These are phyloP conservation scores for Russula vinacea DNA, from an alignment of 768 basidiomycete species.

Conservation along the genomic window DNA sequence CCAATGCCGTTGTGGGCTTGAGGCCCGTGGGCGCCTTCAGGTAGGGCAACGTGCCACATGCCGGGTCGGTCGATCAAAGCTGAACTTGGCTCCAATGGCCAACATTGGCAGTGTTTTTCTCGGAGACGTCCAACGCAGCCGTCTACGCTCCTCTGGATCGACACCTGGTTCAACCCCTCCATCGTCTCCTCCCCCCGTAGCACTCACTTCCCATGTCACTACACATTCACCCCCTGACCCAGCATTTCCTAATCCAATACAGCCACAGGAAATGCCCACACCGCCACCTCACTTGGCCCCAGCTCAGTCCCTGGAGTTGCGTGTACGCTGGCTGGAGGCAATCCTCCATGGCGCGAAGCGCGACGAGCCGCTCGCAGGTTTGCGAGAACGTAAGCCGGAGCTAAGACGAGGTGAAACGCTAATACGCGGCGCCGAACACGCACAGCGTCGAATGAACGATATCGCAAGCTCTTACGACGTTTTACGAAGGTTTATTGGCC, in stretches of 20 bases:
- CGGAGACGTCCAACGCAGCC: conserved; percentile 68
- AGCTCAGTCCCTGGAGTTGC: conserved; percentile 64
- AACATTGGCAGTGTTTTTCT: conserved; percentile 76
- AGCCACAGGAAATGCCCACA: conserved; percentile 12
- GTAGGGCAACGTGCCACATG: conserved; percentile 8
- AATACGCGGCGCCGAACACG: conserved; percentile 54
- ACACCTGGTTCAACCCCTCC: conserved; percentile 48
- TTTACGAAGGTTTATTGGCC: conserved; percentile 68
- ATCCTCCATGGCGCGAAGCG: conserved; percentile 63
- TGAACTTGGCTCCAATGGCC: conserved; percentile 42
- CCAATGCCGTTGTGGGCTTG: not conserved
- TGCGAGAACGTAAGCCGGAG: conserved; percentile 42
- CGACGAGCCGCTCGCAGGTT: conserved; percentile 36
- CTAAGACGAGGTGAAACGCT: conserved; percentile 56
- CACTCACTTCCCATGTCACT: conserved; percentile 31
- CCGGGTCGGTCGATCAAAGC: not conserved
- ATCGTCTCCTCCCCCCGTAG: conserved; percentile 42
- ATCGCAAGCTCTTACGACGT: conserved; percentile 68
- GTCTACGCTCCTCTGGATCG: conserved; percentile 43
- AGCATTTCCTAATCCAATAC: conserved; percentile 1
- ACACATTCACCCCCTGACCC: conserved; percentile 20
- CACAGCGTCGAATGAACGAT: conserved; percentile 54
- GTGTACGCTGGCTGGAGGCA: conserved; percentile 78
- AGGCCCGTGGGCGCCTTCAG: not conserved
- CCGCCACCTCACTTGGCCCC: conserved; percentile 50